These are phyloP conservation scores for Nyctanthes arbortristis DNA, from an alignment of 257 asterid genomes.

Conservation along the genomic window DNA sequence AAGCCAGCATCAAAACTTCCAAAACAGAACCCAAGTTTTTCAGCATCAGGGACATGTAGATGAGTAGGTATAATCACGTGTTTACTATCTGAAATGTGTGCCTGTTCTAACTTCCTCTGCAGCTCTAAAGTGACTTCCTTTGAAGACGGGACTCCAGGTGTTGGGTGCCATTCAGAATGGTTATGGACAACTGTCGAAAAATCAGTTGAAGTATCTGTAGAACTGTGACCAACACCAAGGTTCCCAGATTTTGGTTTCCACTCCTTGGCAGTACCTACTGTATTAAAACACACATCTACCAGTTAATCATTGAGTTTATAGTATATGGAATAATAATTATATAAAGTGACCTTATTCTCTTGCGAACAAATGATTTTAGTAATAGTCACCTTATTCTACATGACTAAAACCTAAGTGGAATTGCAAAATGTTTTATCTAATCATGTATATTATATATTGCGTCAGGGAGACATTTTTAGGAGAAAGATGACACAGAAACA, in stretches of 20 bases:
- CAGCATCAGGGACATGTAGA: slow-evolving; percentile 81
- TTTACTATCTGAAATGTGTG: slow-evolving; percentile 58
- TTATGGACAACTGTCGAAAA: slow-evolving; percentile 41
- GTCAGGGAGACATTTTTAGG: slow-evolving; percentile 10
- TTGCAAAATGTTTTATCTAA: slow-evolving; percentile 1
- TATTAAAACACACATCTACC: slow-evolving; percentile 27
- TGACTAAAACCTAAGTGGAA: background rate
- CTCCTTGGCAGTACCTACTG: slow-evolving; percentile 72
- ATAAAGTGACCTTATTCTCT: background rate
- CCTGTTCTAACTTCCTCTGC: slow-evolving; percentile 65
- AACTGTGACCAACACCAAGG: slow-evolving; percentile 45
- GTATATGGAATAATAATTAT: background rate
- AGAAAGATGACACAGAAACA: background rate
- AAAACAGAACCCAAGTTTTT: slow-evolving; percentile 86
- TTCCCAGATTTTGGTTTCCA: slow-evolving; percentile 85
- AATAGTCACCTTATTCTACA: background rate
- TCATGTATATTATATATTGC: background rate
- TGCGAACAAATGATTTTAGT: background rate
- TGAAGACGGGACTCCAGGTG: slow-evolving; percentile 37
- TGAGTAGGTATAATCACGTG: slow-evolving; percentile 85
- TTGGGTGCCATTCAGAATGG: slow-evolving; percentile 37
- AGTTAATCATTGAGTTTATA: slow-evolving; percentile 14
- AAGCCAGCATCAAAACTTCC: slow-evolving; percentile 88
- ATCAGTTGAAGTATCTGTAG: slow-evolving; percentile 46
- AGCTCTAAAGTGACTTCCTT: slow-evolving; percentile 56